A percentile compares a stretch with the other conserved stretches of the same genome.
phyloP scores from a whole-genome alignment of 345 rosid species.

The Orychophragmus violaceus region DNA sequence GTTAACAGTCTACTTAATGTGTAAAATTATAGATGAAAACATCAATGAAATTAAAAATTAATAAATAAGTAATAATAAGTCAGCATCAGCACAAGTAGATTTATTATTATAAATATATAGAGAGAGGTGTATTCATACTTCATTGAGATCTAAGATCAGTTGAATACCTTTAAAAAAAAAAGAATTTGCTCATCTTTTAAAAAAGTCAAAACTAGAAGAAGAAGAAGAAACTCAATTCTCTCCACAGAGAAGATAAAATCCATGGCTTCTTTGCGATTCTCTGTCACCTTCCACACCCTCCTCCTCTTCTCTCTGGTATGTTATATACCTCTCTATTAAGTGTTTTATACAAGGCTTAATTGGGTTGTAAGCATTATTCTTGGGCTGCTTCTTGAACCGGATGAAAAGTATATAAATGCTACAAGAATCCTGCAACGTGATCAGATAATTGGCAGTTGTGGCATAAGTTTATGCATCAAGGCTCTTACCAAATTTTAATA shows the following conservation, averaged over 20 bases:
- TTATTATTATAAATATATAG: conserved; percentile 16
- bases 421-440: neutral
- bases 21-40: neutral
- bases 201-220: neutral
- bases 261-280: conserved; percentile 24
- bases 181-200: neutral
- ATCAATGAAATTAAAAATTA: neutral
- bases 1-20: neutral
- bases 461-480: neutral
- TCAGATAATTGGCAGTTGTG: neutral
- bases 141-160: conserved; percentile 11
- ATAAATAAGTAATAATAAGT: neutral
- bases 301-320: conserved; percentile 30
- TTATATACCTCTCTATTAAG: neutral
- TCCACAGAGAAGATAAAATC: neutral
- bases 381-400: neutral
- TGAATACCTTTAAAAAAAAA: no score
- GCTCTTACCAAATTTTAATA: neutral
- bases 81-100: conserved; percentile 9
- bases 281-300: neutral
- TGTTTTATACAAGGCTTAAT: neutral
- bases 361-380: neutral
- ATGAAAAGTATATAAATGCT: neutral
- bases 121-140: neutral
- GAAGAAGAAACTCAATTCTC: conserved; percentile 3